Conservation (phyloP, 2,329 filamentous ascomycete species). For the Corniculantispora saksenae region DNA sequence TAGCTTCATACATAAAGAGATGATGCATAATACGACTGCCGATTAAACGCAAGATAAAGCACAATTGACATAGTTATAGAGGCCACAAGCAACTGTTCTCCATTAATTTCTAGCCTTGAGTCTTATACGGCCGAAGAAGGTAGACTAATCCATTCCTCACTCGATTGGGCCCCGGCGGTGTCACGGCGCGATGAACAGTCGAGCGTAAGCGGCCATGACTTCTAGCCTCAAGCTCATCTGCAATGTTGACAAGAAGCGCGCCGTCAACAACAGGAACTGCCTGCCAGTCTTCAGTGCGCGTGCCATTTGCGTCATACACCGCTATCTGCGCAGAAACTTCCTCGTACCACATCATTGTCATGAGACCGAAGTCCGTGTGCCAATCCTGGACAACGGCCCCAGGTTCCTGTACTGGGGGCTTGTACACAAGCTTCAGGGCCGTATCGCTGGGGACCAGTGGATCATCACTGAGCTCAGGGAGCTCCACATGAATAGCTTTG, state of each 20-base stretch:
- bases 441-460: constrained; percentile 9
- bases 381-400: constrained; percentile 5
- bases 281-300: not conserved
- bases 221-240: constrained; percentile 1
- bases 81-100: too few species aligned
- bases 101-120: too few species aligned
- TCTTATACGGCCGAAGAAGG: constrained; percentile 9
- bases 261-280: constrained; percentile 2
- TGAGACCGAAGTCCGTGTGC: constrained; percentile 14
- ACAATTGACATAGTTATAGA: too few species aligned
- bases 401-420: constrained; percentile 9
- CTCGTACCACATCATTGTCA: constrained; percentile 13
- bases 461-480: constrained; percentile 10
- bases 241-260: constrained; percentile 13
- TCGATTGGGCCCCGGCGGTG: not conserved
- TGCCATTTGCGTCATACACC: constrained; percentile 2
- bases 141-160: constrained; percentile 9
- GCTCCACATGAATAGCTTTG: not conserved
- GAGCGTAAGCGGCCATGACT: constrained; percentile 1
- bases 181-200: constrained; percentile 8
- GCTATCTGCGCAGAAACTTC: constrained; percentile 9
- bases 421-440: constrained; percentile 16
- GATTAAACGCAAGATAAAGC: too few species aligned
- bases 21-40: too few species aligned
- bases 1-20: too few species aligned